These are phyloP conservation scores for Ilex paraguariensis DNA, from an alignment of 305 asterid species.

Conservation along the genomic window DNA sequence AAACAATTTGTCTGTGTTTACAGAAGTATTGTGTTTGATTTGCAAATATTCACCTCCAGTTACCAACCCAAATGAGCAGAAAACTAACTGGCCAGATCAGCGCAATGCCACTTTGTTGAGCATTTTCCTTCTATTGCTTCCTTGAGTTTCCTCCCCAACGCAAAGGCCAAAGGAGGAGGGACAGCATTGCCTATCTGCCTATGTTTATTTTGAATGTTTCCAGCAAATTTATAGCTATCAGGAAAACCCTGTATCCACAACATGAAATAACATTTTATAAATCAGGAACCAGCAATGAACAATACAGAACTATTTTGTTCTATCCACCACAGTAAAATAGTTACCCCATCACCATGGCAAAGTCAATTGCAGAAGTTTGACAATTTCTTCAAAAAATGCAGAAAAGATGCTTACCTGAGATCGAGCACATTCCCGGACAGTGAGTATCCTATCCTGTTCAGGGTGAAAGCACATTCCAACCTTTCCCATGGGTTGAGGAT, in stretches of 20 bases:
- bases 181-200: conserved; percentile 75
- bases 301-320: too few relatives aligned
- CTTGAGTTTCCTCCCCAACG: conserved; percentile 57
- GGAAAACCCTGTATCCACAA: conserved; percentile 51
- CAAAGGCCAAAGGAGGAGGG: conserved; percentile 76
- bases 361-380: too few relatives aligned
- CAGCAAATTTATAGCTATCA: conserved; percentile 53
- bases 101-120: too few relatives aligned
- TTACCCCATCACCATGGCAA: too few relatives aligned
- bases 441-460: conserved; percentile 63
- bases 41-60: too few relatives aligned
- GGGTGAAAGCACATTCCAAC: conserved; percentile 84
- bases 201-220: conserved; percentile 46
- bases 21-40: too few relatives aligned
- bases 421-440: conserved; percentile 77
- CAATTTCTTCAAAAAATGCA: background rate
- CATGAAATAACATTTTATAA: background rate
- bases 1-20: too few relatives aligned
- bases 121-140: conserved; percentile 42
- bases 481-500: conserved; percentile 75
- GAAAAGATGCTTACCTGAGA: conserved; percentile 49
- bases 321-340: too few relatives aligned
- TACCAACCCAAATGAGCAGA: too few relatives aligned
- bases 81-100: too few relatives aligned
- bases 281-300: too few relatives aligned